Conservation (phyloP, 1,284 basidiomycete species). For the Heterobasidion annosum region DNA sequence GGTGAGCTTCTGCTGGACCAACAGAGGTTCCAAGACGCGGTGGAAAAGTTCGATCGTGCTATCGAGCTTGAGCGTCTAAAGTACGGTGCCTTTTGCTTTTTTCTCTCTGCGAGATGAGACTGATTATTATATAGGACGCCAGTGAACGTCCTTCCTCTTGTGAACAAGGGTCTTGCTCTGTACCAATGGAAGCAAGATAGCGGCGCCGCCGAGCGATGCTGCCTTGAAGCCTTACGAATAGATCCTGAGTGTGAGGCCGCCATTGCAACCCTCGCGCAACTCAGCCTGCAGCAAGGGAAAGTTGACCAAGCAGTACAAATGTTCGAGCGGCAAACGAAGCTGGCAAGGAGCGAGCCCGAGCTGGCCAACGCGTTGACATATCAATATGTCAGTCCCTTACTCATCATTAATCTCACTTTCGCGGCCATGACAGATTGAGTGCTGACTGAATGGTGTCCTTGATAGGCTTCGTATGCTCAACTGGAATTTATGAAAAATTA, state of each 20-base stretch:
- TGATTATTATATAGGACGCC: slow-evolving; percentile 32
- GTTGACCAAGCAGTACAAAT: slow-evolving; percentile 82
- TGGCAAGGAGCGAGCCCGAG: slow-evolving; percentile 90
- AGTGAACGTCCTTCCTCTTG: slow-evolving; percentile 83
- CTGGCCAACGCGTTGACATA: slow-evolving; percentile 85
- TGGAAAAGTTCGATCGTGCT: slow-evolving; percentile 93
- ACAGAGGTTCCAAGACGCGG: slow-evolving; percentile 80
- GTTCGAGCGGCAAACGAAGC: slow-evolving; percentile 79
- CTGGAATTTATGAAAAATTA: slow-evolving; percentile 76
- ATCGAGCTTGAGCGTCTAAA: slow-evolving; percentile 82
- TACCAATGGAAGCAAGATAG: slow-evolving; percentile 97
- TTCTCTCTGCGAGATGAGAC: neutral
- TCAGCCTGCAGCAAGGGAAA: slow-evolving; percentile 87
- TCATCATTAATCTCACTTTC: too few species aligned
- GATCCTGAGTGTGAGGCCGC: slow-evolving; percentile 97
- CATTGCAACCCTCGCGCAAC: slow-evolving; percentile 91
- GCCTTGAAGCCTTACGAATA: slow-evolving; percentile 79
- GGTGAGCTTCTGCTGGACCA: slow-evolving; percentile 96
- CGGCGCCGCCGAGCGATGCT: slow-evolving; percentile 75
- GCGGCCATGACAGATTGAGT: neutral
- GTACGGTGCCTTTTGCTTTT: slow-evolving; percentile 29
- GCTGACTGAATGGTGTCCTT: slow-evolving; percentile 7
- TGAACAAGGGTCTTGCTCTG: slow-evolving; percentile 94
- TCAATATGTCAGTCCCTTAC: slow-evolving; percentile 50
- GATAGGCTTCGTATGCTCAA: slow-evolving; percentile 73